Conservation (phyloP, 2,329 filamentous ascomycete species). For the Claviceps monticola region DNA sequence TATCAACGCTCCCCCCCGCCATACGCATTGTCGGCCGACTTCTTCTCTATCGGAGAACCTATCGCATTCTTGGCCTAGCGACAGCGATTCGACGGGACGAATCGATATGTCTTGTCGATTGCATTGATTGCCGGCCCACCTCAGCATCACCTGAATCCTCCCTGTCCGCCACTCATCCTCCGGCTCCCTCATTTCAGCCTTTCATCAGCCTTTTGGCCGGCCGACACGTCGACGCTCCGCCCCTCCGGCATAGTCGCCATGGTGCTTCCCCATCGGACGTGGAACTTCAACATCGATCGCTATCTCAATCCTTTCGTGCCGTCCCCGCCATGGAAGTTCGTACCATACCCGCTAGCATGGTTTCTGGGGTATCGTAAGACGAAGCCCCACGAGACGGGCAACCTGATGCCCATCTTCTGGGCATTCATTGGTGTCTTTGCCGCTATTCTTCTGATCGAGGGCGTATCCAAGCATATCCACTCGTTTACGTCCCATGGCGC, state of each 20-base stretch:
- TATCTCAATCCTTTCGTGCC: conserved; percentile 60
- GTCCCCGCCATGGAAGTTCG: conserved; percentile 43
- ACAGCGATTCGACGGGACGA: no score
- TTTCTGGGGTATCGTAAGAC: conserved; percentile 50
- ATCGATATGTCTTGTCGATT: no score
- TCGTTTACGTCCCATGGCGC: conserved; percentile 36
- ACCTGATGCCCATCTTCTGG: conserved; percentile 46
- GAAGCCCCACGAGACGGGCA: conserved; percentile 31
- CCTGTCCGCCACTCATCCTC: background rate
- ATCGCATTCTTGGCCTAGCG: no score
- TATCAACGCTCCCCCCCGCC: no score
- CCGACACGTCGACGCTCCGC: background rate
- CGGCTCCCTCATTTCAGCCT: no score
- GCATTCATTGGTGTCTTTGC: conserved; percentile 51
- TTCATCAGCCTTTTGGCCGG: background rate
- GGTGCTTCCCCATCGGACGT: conserved; percentile 14
- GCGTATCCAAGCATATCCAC: conserved; percentile 39
- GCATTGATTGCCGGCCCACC: no score
- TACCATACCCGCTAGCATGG: conserved; percentile 53
- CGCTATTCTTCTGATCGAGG: conserved; percentile 45
- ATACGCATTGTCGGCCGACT: no score
- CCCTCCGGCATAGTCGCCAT: background rate
- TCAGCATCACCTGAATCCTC: no score
- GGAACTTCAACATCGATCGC: conserved; percentile 63
- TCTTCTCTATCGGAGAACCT: no score